A percentile compares a stretch with the other conserved stretches of the same genome.
Conservation (phyloP, 345 rosid species). For the Heritiera littoralis region DNA sequence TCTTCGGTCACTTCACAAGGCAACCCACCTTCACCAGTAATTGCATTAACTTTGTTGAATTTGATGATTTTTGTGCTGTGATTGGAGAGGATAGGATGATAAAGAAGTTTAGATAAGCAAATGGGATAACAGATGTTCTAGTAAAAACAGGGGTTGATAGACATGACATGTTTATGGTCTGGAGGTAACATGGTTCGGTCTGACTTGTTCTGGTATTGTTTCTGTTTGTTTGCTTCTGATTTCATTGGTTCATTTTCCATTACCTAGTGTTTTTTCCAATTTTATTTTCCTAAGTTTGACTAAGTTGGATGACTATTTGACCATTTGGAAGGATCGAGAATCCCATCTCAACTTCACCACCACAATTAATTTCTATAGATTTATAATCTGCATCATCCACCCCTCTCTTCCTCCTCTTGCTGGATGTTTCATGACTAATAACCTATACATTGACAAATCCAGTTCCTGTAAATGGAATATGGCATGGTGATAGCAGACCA, state of each 20-base stretch:
- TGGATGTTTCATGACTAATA: not conserved
- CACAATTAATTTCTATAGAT: not conserved
- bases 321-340: not conserved
- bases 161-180: no score
- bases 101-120: no score
- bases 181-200: no score
- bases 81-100: no score
- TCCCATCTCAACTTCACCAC: not conserved
- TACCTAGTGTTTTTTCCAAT: not conserved
- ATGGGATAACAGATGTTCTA: no score
- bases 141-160: no score
- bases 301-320: conserved; percentile 4
- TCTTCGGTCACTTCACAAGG: no score
- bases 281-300: not conserved
- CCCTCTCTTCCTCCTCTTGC: not conserved
- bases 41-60: no score
- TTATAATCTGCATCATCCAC: not conserved
- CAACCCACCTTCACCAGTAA: no score
- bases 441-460: not conserved
- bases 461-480: not conserved
- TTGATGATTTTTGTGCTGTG: no score
- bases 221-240: no score
- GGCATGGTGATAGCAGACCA: not conserved
- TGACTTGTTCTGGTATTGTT: no score
- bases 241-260: not conserved